These are phyloP conservation scores for Penicillium palitans DNA, from an alignment of 2,329 filamentous ascomycete species.

Conservation along the genomic window DNA sequence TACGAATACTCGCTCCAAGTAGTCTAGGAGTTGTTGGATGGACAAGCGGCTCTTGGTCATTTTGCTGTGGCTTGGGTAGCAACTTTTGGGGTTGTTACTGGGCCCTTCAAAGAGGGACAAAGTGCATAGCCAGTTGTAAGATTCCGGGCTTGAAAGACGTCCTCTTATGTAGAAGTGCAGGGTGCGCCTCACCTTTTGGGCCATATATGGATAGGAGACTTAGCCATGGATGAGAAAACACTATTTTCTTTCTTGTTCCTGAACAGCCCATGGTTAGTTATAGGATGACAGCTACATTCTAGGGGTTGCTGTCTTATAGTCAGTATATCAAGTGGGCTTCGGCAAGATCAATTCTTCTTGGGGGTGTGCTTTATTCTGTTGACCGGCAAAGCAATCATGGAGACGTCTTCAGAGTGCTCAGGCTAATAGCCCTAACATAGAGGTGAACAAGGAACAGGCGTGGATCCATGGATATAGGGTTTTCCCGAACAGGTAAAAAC, in stretches of 20 bases:
- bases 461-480: not conserved
- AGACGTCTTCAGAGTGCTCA: not conserved
- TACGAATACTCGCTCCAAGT: not conserved
- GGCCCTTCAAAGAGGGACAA: not conserved
- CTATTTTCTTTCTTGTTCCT: constrained; percentile 1
- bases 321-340: not conserved
- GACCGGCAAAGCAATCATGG: not conserved
- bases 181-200: not conserved
- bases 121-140: not conserved
- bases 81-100: not conserved
- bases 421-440: not conserved
- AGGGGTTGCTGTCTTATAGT: not conserved
- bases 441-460: not conserved
- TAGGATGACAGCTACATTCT: not conserved
- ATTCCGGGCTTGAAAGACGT: not conserved
- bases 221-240: constrained; percentile 7
- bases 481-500: not conserved
- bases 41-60: not conserved
- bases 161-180: constrained; percentile 1
- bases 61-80: not conserved
- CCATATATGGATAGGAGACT: not conserved
- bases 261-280: not conserved
- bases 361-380: not conserved
- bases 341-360: not conserved
- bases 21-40: not conserved